phyloP scores from a whole-genome alignment of 148 eudicot species.

The Rheum nobile region DNA sequence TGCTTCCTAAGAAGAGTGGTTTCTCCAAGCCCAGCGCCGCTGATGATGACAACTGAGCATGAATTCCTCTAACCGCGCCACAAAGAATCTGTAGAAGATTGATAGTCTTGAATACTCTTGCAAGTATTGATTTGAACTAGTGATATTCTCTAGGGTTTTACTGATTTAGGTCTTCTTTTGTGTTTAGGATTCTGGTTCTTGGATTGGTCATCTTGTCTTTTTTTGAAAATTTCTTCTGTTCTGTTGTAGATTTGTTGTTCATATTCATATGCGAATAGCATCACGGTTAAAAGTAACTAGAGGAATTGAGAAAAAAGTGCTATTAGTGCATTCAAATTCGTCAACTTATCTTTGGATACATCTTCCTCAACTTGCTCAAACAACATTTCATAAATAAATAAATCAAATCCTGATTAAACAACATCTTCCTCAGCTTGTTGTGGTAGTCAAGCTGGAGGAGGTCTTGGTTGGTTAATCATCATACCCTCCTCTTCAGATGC shows the following conservation, averaged over 20 bases:
- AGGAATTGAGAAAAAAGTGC: not conserved
- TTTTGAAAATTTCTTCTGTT: not conserved
- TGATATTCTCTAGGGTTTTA: not conserved
- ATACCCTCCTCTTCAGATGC: constrained; percentile 18
- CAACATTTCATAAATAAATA: not conserved
- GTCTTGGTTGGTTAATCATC: constrained; percentile 14
- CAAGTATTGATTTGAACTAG: not conserved
- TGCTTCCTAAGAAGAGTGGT: constrained; percentile 19
- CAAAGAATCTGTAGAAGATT: not conserved
- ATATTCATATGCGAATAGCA: not conserved
- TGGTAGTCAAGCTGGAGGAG: not conserved
- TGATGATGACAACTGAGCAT: constrained; percentile 15
- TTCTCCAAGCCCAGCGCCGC: constrained; percentile 5
- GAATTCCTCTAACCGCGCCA: not conserved
- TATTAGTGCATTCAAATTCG: not conserved
- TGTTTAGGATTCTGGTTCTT: not conserved
- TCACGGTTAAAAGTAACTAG: not conserved
- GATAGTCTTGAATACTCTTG: not conserved
- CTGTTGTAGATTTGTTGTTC: constrained; percentile 1
- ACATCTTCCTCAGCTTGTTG: too few species aligned
- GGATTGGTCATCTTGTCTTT: not conserved
- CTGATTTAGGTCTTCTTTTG: not conserved
- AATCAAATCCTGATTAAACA: not conserved
- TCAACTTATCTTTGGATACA: not conserved
- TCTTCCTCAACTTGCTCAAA: not conserved